These are phyloP conservation scores for Syzygium aromaticum DNA, from an alignment of 345 rosid genomes.

Conservation along the genomic window DNA sequence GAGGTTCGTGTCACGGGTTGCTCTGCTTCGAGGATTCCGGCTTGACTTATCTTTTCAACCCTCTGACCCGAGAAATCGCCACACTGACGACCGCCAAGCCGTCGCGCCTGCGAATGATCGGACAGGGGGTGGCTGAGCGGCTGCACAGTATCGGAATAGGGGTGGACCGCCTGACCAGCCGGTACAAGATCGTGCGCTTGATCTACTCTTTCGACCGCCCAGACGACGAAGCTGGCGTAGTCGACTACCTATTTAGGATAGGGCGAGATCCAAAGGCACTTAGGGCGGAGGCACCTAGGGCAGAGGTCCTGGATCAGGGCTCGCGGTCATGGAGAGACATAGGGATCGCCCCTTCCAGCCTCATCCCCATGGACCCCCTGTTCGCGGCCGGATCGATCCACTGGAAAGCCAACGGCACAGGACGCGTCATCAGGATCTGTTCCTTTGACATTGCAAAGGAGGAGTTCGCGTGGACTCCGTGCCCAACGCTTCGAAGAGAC, in stretches of 20 bases:
- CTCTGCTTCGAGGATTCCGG: background rate
- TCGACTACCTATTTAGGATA: no score
- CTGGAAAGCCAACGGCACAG: background rate
- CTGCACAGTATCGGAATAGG: background rate
- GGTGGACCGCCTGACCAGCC: background rate
- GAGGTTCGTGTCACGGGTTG: background rate
- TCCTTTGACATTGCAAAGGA: background rate
- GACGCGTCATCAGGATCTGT: background rate
- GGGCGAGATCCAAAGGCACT: no score
- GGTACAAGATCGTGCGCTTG: background rate
- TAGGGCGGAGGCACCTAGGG: background rate
- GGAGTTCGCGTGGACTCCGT: background rate
- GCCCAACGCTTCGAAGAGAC: background rate
- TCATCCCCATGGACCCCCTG: no score
- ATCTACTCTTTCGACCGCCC: no score
- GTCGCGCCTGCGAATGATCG: no score
- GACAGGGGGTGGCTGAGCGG: no score
- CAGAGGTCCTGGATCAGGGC: background rate
- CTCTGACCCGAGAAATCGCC: background rate
- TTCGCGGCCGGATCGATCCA: background rate
- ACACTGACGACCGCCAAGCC: no score
- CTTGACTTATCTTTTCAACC: background rate
- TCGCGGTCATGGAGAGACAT: no score
- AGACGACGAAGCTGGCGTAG: no score
- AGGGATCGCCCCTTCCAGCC: background rate